phyloP scores from a whole-genome alignment of 73 alveolate species.

The Paramecium caudatum region DNA sequence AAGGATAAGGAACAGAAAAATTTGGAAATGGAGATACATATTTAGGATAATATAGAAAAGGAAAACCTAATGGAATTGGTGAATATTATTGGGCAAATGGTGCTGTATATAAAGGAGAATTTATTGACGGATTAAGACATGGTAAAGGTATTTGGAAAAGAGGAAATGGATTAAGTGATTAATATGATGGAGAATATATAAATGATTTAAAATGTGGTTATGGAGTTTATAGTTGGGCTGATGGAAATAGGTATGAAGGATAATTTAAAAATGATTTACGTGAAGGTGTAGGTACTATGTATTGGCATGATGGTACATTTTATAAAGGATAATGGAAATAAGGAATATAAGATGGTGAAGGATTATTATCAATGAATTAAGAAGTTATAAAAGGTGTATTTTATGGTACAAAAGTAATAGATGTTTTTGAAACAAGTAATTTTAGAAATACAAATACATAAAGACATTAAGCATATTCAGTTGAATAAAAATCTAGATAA shows the following conservation, averaged over 20 bases:
- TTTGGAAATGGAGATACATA: slow-evolving; percentile 83
- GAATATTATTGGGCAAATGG: slow-evolving; percentile 75
- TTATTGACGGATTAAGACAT: slow-evolving; percentile 80
- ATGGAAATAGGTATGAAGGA: slow-evolving; percentile 72
- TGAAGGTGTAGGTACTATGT: slow-evolving; percentile 72
- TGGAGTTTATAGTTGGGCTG: slow-evolving; percentile 72
- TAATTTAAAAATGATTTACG: slow-evolving; percentile 68
- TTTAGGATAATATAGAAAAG: slow-evolving; percentile 81
- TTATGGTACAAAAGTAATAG: slow-evolving; percentile 15
- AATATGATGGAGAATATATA: slow-evolving; percentile 80
- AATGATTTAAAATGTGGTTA: slow-evolving; percentile 74
- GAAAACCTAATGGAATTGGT: slow-evolving; percentile 82
- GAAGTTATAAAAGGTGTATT: slow-evolving; percentile 30
- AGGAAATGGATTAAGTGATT: slow-evolving; percentile 66
- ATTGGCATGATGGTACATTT: slow-evolving; percentile 76
- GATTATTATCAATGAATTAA: slow-evolving; percentile 8
- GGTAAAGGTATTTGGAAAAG: slow-evolving; percentile 84
- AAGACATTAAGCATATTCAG: neutral
- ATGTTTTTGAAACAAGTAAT: neutral
- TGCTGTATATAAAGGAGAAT: slow-evolving; percentile 78
- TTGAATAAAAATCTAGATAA: neutral
- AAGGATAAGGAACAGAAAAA: slow-evolving; percentile 83
- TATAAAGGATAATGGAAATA: slow-evolving; percentile 72
- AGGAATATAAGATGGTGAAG: slow-evolving; percentile 79
- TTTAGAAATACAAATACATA: neutral